Percentiles rank a stretch among this genome's conserved stretches.
Evolutionary conservation across 768 basidiomycete species (phyloP).

Genomic region (Baorangia bicolor): DNA sequence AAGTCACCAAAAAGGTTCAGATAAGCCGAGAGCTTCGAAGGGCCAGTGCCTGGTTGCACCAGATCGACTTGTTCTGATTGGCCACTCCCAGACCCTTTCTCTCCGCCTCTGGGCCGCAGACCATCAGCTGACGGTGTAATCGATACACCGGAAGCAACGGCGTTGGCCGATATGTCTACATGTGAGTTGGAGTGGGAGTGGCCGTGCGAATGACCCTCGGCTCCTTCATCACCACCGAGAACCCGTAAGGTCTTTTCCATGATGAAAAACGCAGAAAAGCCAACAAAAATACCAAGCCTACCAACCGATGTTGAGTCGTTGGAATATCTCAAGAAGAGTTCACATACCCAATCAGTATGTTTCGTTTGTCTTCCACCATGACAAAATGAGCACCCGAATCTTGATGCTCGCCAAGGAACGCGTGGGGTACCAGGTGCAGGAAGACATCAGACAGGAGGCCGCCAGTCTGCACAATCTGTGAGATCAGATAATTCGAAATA

Average conservation of each 20-base stretch:
- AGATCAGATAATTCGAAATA: constrained; percentile 17
- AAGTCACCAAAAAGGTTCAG: constrained; percentile 93
- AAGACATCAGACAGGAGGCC: constrained; percentile 93
- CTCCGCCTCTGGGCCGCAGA: constrained; percentile 47
- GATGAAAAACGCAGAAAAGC: constrained; percentile 88
- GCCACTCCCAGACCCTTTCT: constrained; percentile 13
- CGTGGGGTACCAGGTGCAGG: constrained; percentile 86
- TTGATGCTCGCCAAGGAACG: constrained; percentile 87
- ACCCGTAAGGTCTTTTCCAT: constrained; percentile 92
- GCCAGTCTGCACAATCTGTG: constrained; percentile 57
- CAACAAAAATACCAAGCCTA: constrained; percentile 79
- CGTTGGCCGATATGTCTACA: constrained; percentile 30
- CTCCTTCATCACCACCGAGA: constrained; percentile 58
- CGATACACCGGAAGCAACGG: constrained; percentile 49
- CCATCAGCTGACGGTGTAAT: constrained; percentile 41
- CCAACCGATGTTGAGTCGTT: constrained; percentile 8
- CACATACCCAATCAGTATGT: constrained; percentile 82
- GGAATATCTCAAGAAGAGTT: not conserved
- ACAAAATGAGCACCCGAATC: constrained; percentile 71
- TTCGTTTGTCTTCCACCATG: constrained; percentile 87
- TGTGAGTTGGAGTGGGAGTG: constrained; percentile 62
- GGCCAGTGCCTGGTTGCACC: constrained; percentile 40
- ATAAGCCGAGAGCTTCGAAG: constrained; percentile 87
- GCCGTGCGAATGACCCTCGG: constrained; percentile 46
- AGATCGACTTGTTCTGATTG: constrained; percentile 28